These are phyloP conservation scores for Chlamydomonas eustigma DNA, from an alignment of 139 green algal species.

Conservation along the genomic window DNA sequence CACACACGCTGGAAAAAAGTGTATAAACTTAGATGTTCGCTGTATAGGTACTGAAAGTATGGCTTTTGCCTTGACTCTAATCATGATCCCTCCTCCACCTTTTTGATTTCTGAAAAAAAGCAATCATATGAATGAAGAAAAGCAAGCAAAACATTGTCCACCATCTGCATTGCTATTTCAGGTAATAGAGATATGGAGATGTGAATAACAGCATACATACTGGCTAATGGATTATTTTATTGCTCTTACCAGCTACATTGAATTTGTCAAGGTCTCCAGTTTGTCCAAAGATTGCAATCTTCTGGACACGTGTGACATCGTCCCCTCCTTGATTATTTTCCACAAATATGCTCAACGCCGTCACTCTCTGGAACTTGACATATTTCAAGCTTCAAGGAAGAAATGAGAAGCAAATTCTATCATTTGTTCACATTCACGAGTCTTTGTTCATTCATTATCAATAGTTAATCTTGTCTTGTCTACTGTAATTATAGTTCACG, in stretches of 20 bases:
- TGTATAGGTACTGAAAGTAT: too few species aligned
- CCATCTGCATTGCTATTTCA: too few species aligned
- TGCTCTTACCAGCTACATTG: slow-evolving; percentile 7
- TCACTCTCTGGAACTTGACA: slow-evolving; percentile 77
- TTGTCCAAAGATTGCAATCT: slow-evolving; percentile 54
- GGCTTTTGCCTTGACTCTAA: too few species aligned
- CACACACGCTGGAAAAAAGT: too few species aligned
- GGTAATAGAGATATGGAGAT: too few species aligned
- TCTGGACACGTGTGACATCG: slow-evolving; percentile 62
- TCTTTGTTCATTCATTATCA: slow-evolving; percentile 43
- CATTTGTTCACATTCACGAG: slow-evolving; percentile 26
- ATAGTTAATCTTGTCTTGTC: too few species aligned
- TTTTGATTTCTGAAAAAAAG: slow-evolving; percentile 4
- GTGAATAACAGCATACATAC: too few species aligned
- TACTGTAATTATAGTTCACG: too few species aligned
- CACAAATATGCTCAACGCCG: slow-evolving; percentile 61
- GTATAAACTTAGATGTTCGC: too few species aligned
- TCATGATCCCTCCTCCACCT: slow-evolving; percentile 2
- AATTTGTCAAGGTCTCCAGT: slow-evolving; percentile 35
- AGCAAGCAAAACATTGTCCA: neutral
- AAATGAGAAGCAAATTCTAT: neutral
- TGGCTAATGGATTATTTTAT: too few species aligned
- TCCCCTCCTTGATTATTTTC: slow-evolving; percentile 43
- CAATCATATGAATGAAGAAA: neutral
- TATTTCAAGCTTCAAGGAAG: slow-evolving; percentile 46